These are phyloP conservation scores for Apiotrichum akiyoshidainum DNA, from an alignment of 1,284 basidiomycete genomes.

Conservation along the genomic window DNA sequence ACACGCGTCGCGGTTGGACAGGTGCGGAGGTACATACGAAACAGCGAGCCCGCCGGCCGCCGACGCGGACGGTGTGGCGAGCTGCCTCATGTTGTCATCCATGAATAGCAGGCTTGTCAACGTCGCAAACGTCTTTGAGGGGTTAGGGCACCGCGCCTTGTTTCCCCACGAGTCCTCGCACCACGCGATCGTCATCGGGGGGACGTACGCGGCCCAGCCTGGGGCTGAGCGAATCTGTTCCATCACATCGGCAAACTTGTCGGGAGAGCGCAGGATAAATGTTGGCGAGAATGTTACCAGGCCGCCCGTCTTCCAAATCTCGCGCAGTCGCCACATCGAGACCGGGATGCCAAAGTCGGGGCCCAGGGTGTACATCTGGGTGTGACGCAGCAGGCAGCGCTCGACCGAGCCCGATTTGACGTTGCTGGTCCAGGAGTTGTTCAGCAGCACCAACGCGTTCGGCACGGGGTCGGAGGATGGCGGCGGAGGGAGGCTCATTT, in stretches of 20 bases:
- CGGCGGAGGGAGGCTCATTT: neutral
- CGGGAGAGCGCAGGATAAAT: slow-evolving; percentile 28
- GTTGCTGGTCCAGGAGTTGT: slow-evolving; percentile 8
- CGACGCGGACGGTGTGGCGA: slow-evolving; percentile 14
- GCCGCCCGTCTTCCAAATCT: slow-evolving; percentile 32
- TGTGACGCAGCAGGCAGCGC: slow-evolving; percentile 10
- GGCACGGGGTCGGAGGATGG: neutral
- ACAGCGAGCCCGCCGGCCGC: slow-evolving; percentile 24
- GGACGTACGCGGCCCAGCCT: slow-evolving; percentile 38
- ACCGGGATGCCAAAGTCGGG: slow-evolving; percentile 22
- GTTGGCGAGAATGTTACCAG: slow-evolving; percentile 40
- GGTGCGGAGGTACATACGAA: slow-evolving; percentile 26
- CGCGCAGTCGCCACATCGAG: slow-evolving; percentile 17
- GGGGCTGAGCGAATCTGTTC: slow-evolving; percentile 19
- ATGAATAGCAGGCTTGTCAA: slow-evolving; percentile 26
- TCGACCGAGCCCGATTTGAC: slow-evolving; percentile 11
- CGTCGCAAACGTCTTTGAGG: slow-evolving; percentile 21
- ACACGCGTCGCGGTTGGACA: slow-evolving; percentile 19
- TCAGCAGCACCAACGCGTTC: slow-evolving; percentile 17
- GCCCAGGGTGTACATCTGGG: slow-evolving; percentile 21
- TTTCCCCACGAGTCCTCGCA: slow-evolving; percentile 22
- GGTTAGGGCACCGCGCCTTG: slow-evolving; percentile 26
- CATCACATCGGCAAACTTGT: slow-evolving; percentile 30
- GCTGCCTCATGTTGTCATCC: slow-evolving; percentile 24
- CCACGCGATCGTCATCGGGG: slow-evolving; percentile 33